Conservation (phyloP, 2,329 filamentous ascomycete genomes). For the Clarireedia monteithiana region DNA sequence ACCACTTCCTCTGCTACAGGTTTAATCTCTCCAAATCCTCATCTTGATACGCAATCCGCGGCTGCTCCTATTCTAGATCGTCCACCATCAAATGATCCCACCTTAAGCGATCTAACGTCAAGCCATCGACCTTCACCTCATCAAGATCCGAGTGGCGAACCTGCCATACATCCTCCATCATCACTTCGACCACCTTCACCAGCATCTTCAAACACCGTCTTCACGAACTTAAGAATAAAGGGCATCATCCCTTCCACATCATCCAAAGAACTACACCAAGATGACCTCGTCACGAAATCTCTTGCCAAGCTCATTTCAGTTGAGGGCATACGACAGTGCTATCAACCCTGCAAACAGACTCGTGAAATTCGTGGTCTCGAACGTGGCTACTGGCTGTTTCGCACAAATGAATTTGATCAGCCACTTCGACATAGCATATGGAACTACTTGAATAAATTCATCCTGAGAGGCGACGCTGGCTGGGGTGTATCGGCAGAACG, state of each 20-base stretch:
- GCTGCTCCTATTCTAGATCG: too few species aligned
- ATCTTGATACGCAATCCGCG: too few species aligned
- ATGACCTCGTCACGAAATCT: constrained; percentile 47
- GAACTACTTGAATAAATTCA: constrained; percentile 51
- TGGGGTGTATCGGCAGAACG: constrained; percentile 59
- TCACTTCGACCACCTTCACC: background rate
- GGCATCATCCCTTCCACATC: constrained; percentile 47
- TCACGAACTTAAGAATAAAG: constrained; percentile 39
- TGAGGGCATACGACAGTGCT: constrained; percentile 43
- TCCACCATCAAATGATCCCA: too few species aligned
- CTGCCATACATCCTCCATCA: background rate
- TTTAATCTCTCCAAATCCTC: background rate
- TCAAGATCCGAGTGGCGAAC: too few species aligned
- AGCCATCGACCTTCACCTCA: too few species aligned
- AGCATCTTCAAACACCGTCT: background rate
- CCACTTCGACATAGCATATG: constrained; percentile 48
- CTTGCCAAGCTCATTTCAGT: constrained; percentile 40
- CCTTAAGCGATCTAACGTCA: too few species aligned
- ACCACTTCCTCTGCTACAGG: background rate
- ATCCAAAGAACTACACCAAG: constrained; percentile 37
- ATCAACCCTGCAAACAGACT: constrained; percentile 40
- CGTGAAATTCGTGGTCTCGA: constrained; percentile 52
- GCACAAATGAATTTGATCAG: constrained; percentile 46
- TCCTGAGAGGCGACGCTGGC: constrained; percentile 51
- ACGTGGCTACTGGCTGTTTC: constrained; percentile 70